Percentiles rank a stretch among this genome's conserved stretches.
Evolutionary conservation across 2,329 filamentous ascomycete genomes (phyloP).

Genomic region (Boeremia lycopersici): DNA sequence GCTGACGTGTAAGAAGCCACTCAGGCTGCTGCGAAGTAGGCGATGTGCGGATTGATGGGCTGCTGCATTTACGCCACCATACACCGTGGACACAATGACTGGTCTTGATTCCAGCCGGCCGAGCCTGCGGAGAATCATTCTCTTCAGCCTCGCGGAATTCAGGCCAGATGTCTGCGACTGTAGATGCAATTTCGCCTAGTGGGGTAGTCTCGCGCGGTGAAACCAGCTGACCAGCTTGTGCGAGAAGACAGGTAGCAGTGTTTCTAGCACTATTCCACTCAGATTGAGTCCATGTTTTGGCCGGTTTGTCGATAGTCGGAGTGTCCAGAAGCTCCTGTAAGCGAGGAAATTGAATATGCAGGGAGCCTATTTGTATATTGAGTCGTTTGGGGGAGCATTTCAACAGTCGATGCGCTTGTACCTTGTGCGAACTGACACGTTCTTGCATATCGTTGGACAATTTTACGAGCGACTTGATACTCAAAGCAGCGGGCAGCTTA

Average conservation of each 20-base stretch:
- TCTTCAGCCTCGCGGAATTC: constrained; percentile 16
- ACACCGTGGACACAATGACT: constrained; percentile 29
- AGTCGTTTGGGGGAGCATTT: constrained; percentile 53
- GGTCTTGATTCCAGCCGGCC: constrained; percentile 6
- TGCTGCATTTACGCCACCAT: constrained; percentile 33
- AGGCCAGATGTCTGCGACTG: constrained; percentile 52
- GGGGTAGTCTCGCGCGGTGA: constrained; percentile 54
- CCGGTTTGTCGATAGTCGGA: constrained; percentile 19
- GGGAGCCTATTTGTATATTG: constrained; percentile 44
- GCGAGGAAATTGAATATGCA: constrained; percentile 39
- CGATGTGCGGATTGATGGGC: neutral
- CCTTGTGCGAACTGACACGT: constrained; percentile 58
- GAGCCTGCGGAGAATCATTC: neutral
- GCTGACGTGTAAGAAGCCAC: constrained; percentile 39
- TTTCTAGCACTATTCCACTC: constrained; percentile 31
- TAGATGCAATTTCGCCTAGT: constrained; percentile 51
- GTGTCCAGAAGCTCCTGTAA: constrained; percentile 23
- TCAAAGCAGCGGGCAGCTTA: constrained; percentile 71
- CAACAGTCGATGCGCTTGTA: constrained; percentile 63
- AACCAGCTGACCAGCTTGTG: constrained; percentile 56
- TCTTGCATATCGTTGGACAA: constrained; percentile 55
- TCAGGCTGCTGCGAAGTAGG: neutral
- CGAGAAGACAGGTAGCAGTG: constrained; percentile 53
- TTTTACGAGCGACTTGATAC: constrained; percentile 62
- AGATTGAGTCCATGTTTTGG: constrained; percentile 11